Conservation (phyloP, 2,329 filamentous ascomycete genomes). For the Cladosporium halotolerans region DNA sequence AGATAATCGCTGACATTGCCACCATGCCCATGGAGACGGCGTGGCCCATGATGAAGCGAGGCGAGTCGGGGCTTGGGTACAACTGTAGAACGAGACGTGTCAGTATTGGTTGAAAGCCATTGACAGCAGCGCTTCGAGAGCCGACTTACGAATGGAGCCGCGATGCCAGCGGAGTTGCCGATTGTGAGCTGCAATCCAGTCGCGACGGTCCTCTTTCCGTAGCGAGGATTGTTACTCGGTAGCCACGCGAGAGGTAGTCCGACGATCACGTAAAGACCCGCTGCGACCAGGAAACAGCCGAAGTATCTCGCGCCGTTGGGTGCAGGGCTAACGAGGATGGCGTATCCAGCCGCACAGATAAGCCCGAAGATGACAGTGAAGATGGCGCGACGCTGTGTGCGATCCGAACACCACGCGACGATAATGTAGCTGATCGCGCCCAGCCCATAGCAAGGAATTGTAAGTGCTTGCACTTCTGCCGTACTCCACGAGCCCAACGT, state of each 20-base stretch:
- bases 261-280: constrained; percentile 8
- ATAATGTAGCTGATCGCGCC: constrained; percentile 64
- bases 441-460: constrained; percentile 70
- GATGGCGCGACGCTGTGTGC: constrained; percentile 57
- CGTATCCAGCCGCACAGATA: constrained; percentile 45
- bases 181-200: constrained; percentile 65
- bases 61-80: constrained; percentile 40
- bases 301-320: constrained; percentile 63
- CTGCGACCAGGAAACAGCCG: constrained; percentile 11
- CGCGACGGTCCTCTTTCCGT: constrained; percentile 68
- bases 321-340: constrained; percentile 56
- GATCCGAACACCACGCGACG: constrained; percentile 61
- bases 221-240: constrained; percentile 64
- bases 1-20: constrained; percentile 31
- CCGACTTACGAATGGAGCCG: constrained; percentile 34
- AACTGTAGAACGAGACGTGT: constrained; percentile 26
- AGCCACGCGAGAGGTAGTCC: constrained; percentile 13
- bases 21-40: constrained; percentile 48
- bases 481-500: constrained; percentile 58
- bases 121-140: neutral
- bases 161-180: constrained; percentile 65
- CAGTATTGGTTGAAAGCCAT: neutral
- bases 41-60: constrained; percentile 46
- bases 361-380: constrained; percentile 58
- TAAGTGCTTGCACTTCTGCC: constrained; percentile 66